These are phyloP conservation scores for Penicillium daleae DNA, from an alignment of 495 filamentous ascomycete genomes.

Conservation along the genomic window DNA sequence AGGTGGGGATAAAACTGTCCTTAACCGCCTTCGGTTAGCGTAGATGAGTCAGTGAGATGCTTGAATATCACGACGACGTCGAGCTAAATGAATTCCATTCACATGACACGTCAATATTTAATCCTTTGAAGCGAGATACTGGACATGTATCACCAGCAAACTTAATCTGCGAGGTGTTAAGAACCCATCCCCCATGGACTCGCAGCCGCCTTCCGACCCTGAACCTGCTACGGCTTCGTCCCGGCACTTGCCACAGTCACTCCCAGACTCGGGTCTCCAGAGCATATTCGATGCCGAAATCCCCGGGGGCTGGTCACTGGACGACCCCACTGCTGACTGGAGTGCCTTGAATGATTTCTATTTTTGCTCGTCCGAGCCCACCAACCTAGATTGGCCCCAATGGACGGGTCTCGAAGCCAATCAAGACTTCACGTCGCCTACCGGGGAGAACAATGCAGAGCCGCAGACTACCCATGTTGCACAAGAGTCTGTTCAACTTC, in stretches of 20 bases:
- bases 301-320: conserved; percentile 3
- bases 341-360: conserved; percentile 25
- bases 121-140: background rate
- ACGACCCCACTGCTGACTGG: conserved; percentile 4
- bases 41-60: conserved; percentile 9
- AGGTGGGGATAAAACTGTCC: background rate
- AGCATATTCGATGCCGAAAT: conserved; percentile 12
- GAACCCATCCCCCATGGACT: conserved; percentile 15
- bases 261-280: conserved; percentile 17
- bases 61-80: background rate
- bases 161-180: background rate
- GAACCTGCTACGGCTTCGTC: too few species aligned
- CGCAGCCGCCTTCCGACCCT: conserved; percentile 3
- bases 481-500: background rate
- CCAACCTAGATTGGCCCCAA: conserved; percentile 17
- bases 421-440: background rate
- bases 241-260: conserved; percentile 18
- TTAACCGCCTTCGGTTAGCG: conserved; percentile 2
- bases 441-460: conserved; percentile 1
- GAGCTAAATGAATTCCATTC: background rate
- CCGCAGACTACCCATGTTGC: background rate
- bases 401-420: conserved; percentile 14
- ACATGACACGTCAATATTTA: background rate
- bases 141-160: background rate
- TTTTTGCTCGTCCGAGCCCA: conserved; percentile 19